Conservation (phyloP, 1,284 basidiomycete genomes). For the Ustanciosporium gigantosporum region DNA sequence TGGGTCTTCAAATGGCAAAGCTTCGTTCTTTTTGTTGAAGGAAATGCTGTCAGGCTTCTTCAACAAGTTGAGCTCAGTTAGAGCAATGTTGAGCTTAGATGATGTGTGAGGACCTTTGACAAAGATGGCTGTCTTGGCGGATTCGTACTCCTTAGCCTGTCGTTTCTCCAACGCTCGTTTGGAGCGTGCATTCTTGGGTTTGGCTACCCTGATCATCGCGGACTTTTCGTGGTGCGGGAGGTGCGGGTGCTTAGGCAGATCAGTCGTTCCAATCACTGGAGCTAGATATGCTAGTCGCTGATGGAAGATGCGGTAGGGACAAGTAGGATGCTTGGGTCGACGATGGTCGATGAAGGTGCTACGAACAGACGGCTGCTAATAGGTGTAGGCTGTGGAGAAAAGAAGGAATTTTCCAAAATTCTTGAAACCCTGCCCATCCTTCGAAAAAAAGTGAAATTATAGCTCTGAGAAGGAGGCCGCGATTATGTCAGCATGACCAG, state of each 20-base stretch:
- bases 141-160: conserved; percentile 81
- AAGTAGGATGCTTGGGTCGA: too few relatives aligned
- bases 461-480: too few relatives aligned
- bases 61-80: conserved; percentile 70
- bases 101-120: conserved; percentile 85
- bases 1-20: conserved; percentile 85
- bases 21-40: conserved; percentile 91
- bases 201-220: conserved; percentile 62
- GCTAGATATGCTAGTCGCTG: too few relatives aligned
- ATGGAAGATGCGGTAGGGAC: neutral
- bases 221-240: too few relatives aligned
- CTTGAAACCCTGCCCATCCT: too few relatives aligned
- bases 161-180: conserved; percentile 87
- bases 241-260: neutral
- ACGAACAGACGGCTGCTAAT: too few relatives aligned
- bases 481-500: too few relatives aligned
- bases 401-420: too few relatives aligned
- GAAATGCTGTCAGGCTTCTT: conserved; percentile 71
- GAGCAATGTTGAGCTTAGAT: conserved; percentile 75
- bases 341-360: too few relatives aligned
- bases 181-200: conserved; percentile 95
- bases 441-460: too few relatives aligned
- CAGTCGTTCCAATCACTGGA: neutral
- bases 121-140: conserved; percentile 80
- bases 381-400: too few relatives aligned